phyloP scores from a whole-genome alignment of 305 asterid species.

The Salvia sclarea region DNA sequence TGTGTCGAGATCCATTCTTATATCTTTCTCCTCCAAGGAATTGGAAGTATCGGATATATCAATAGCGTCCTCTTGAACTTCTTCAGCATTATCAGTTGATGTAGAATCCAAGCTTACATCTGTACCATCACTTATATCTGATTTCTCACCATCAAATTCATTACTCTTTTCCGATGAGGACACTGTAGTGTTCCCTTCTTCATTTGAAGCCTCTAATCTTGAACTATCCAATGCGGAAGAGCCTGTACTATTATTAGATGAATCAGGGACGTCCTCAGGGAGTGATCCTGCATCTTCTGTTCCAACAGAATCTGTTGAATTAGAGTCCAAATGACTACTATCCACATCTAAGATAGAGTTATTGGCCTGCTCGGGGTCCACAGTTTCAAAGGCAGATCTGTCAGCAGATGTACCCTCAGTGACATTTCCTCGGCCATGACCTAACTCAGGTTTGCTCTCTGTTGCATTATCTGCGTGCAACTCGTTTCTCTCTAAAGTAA shows the following conservation, averaged over 20 bases:
- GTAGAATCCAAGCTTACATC: conserved; percentile 38
- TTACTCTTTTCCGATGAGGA: conserved; percentile 29
- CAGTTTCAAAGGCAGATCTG: conserved; percentile 26
- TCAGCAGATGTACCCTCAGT: conserved; percentile 30
- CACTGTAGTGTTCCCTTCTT: conserved; percentile 36
- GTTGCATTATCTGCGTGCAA: conserved; percentile 39
- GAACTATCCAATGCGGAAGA: conserved; percentile 34
- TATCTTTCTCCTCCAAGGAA: conserved; percentile 54
- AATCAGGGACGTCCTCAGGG: conserved; percentile 33
- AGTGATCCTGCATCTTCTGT: conserved; percentile 35
- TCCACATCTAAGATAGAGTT: conserved; percentile 32
- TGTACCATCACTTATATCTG: conserved; percentile 44
- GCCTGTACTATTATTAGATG: conserved; percentile 35
- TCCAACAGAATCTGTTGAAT: conserved; percentile 35
- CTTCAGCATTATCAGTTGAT: conserved; percentile 44
- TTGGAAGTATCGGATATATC: conserved; percentile 59
- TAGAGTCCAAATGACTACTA: conserved; percentile 32
- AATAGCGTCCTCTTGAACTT: conserved; percentile 47
- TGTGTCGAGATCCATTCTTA: conserved; percentile 58
- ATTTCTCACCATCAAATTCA: conserved; percentile 39
- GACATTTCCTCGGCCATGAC: conserved; percentile 26
- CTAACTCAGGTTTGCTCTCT: conserved; percentile 32
- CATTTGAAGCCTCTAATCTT: conserved; percentile 28
- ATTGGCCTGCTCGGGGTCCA: conserved; percentile 28
- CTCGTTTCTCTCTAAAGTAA: conserved; percentile 28